Conservation (phyloP, 768 basidiomycete species). For the Tylopilus sp. region DNA sequence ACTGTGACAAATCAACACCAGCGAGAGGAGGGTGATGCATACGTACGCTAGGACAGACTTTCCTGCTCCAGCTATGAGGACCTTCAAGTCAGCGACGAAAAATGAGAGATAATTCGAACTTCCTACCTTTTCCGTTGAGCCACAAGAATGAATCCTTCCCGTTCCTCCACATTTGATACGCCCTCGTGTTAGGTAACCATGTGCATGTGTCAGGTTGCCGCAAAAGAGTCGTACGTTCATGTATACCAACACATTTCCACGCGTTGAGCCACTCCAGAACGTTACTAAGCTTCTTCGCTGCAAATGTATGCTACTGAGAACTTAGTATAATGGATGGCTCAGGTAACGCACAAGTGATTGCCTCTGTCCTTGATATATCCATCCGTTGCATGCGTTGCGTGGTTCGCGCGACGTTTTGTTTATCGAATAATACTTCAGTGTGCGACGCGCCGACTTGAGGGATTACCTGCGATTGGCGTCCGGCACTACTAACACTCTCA, state of each 20-base stretch:
- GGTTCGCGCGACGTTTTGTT: too few relatives aligned
- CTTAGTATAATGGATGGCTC: too few relatives aligned
- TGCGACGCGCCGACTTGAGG: too few relatives aligned
- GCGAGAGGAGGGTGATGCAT: not conserved
- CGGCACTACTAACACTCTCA: not conserved
- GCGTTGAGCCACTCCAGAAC: not conserved
- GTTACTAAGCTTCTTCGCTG: not conserved
- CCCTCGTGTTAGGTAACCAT: slow-evolving; percentile 1
- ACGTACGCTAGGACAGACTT: slow-evolving; percentile 8
- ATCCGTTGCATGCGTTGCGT: too few relatives aligned
- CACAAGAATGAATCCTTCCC: slow-evolving; percentile 1
- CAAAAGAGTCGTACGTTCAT: not conserved
- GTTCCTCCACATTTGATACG: not conserved
- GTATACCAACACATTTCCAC: not conserved
- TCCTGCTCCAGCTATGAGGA: slow-evolving; percentile 13
- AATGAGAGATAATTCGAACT: not conserved
- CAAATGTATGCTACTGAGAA: too few relatives aligned
- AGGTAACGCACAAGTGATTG: too few relatives aligned
- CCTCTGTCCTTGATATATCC: too few relatives aligned
- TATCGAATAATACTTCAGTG: too few relatives aligned
- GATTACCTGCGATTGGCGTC: not conserved
- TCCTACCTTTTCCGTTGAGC: slow-evolving; percentile 5
- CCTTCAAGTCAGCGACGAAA: not conserved
- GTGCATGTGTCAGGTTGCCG: slow-evolving; percentile 4
- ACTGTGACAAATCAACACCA: not conserved